Base-by-base conservation (phyloP, 352 stramenopile species). In the Globisporangium nagaii region DNA sequence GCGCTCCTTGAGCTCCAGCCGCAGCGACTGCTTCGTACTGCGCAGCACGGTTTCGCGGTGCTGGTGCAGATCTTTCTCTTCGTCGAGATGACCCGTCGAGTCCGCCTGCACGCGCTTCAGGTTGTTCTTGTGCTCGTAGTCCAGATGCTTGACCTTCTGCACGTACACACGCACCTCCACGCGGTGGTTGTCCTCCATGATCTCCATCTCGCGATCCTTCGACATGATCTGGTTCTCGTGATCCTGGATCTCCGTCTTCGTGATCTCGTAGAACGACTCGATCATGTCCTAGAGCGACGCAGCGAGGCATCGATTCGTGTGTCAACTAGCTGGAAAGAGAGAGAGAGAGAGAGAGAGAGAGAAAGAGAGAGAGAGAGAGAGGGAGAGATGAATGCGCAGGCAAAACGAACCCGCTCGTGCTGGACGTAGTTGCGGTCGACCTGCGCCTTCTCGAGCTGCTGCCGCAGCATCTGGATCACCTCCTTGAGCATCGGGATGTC, bases 81-180 rank as follows among this genome's bases (percentile, higher is more conserved):
- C 86, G 55, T 90, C 79, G 27, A 90, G 54, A 35, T 93, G 71
- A 3, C 73, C 66, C 10, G 71, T 68, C 8, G 73, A 71, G 43
- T 96, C 86, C 24, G 70, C 65, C 32, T 79, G 60, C 31, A 97
- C 86, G 25, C 70, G 77, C 53, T 96, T 96, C 58, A 97, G 49
- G 63, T 96, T 97, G 69, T 97, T 94, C 53, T 96, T 85, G 70
- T 98, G 91, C 63, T 98, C 91, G 53, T 97, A 98, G 52, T 97
- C 86, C 17, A 98, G 70, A 51, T 98, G 93, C 57, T 97, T 97
- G 12, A 98, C 91, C 52, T 98, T 98, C 64, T 98, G 90, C 45
- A 93, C 72, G 71, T 98, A 98, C 56, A 98, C 83, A 19, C 78
- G 79, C 59, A 97, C 73, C 61, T 98, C 90, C 6, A 97, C 86